Evolutionary conservation across 2,329 filamentous ascomycete species (phyloP).

Genomic region (Ophiosphaerella korrae): DNA sequence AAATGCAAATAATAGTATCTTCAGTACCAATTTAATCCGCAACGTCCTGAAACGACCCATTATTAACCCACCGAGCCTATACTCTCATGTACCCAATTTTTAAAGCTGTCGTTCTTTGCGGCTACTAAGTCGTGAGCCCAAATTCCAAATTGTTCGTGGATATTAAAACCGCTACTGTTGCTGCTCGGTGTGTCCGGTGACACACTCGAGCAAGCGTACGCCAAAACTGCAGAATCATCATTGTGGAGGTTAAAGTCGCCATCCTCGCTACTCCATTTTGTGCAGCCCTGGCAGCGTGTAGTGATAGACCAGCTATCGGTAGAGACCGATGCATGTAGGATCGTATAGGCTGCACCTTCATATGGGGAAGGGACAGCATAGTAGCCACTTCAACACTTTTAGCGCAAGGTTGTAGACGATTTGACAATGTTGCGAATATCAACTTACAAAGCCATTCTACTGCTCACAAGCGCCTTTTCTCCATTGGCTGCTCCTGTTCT

Average conservation of each 20-base stretch:
- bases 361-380: slow-evolving; percentile 81
- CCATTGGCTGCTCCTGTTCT: slow-evolving; percentile 10
- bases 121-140: slow-evolving; percentile 18
- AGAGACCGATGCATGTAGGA: slow-evolving; percentile 10
- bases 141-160: slow-evolving; percentile 21
- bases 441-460: slow-evolving; percentile 22
- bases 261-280: slow-evolving; percentile 16
- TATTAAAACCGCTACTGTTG: slow-evolving; percentile 17
- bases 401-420: neutral
- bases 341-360: slow-evolving; percentile 16
- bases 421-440: neutral
- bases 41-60: no score
- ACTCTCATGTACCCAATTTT: slow-evolving; percentile 4
- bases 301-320: slow-evolving; percentile 22
- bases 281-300: slow-evolving; percentile 21
- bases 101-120: slow-evolving; percentile 17
- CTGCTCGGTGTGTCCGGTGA: slow-evolving; percentile 10
- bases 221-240: slow-evolving; percentile 6
- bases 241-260: slow-evolving; percentile 14
- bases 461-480: slow-evolving; percentile 14
- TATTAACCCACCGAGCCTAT: no score
- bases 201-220: slow-evolving; percentile 19
- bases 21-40: no score
- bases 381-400: slow-evolving; percentile 67
- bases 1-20: no score